Base-by-base conservation (phyloP, 108 stramenopile species). In the Epithemia pelagica region DNA sequence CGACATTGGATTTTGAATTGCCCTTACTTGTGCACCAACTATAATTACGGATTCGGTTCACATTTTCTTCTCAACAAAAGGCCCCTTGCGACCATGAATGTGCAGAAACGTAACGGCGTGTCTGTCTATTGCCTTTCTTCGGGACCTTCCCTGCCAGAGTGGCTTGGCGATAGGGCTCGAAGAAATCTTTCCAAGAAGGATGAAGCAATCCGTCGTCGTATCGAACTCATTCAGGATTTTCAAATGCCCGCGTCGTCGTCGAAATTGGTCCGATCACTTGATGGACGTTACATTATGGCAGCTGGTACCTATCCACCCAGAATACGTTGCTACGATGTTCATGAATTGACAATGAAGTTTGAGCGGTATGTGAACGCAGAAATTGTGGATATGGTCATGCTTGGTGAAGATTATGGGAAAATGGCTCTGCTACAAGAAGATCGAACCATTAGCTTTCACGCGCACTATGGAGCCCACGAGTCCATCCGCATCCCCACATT, bases 211-310 rank as follows among this genome's bases (percentile, higher is more conserved):
- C 77, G 96, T 5, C 88, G 91, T 28, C 82, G 99, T 5, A 91
- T 99, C 65, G 97, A 99, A 58, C 80, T 99, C 1, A 81, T 99
- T 37, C 98, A 99, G 78, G 99, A 99, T 68, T 96, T 99, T 64
- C 90, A 95, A 62, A 97, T 99, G 85, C 92, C 95, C 18, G 78
- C 89, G 22, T 84, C 94, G 30, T 82, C 91, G 0, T 79, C 89
- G 30, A 83, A 82, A 66, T 58, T 98, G 7, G 85, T 82, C 1
- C 83, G 93, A 72, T 85, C 91, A 0, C 55, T 71, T 23, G 97
- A 99, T 75, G 97, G 95, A 10, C 84, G 85, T 28, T 96, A 82
- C 70, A 79, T 99, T 19, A 69, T 98, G 21, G 96, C 94, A 21
- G 82, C 86, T 2, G 99, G 99, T 2, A 94, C 92, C 7, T 99